Percentiles rank a stretch among this genome's conserved stretches.
Evolutionary conservation across 129 eudicot species (phyloP).

Genomic region (Saposhnikovia divaricata): DNA sequence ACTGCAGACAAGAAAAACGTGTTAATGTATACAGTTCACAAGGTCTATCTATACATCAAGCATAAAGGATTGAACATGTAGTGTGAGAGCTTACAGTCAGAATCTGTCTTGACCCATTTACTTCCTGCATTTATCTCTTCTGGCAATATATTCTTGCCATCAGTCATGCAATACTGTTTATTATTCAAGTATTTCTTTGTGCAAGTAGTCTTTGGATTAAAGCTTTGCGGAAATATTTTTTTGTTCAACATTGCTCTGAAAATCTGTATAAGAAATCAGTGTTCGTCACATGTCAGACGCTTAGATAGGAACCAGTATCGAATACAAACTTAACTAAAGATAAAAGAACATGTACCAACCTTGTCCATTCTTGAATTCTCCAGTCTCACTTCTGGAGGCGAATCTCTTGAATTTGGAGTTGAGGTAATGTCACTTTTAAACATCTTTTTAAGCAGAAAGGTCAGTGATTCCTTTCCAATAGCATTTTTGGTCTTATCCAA

Average conservation of each 20-base stretch:
- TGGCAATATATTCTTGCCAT: constrained; percentile 30
- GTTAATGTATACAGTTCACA: neutral
- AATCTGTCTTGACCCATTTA: constrained; percentile 85
- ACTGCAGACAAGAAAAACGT: constrained; percentile 37
- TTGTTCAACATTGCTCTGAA: constrained; percentile 67
- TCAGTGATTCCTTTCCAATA: constrained; percentile 51
- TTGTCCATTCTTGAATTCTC: constrained; percentile 62
- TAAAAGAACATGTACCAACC: constrained; percentile 22
- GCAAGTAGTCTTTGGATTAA: constrained; percentile 16
- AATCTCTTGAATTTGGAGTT: constrained; percentile 27
- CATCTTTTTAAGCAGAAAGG: constrained; percentile 56
- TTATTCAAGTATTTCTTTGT: constrained; percentile 38
- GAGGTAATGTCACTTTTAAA: constrained; percentile 30
- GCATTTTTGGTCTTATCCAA: constrained; percentile 23
- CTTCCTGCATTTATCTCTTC: constrained; percentile 31
- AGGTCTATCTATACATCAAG: neutral
- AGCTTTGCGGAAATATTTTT: constrained; percentile 74
- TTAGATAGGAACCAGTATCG: neutral
- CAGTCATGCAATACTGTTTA: constrained; percentile 13
- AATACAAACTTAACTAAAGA: neutral
- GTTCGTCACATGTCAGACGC: neutral
- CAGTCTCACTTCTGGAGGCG: constrained; percentile 39
- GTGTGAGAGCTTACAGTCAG: constrained; percentile 58
- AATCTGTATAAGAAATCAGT: constrained; percentile 28
- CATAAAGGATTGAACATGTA: neutral